Evolutionary conservation across 2,329 filamentous ascomycete genomes (phyloP).

Genomic region (Colletotrichum godetiae): DNA sequence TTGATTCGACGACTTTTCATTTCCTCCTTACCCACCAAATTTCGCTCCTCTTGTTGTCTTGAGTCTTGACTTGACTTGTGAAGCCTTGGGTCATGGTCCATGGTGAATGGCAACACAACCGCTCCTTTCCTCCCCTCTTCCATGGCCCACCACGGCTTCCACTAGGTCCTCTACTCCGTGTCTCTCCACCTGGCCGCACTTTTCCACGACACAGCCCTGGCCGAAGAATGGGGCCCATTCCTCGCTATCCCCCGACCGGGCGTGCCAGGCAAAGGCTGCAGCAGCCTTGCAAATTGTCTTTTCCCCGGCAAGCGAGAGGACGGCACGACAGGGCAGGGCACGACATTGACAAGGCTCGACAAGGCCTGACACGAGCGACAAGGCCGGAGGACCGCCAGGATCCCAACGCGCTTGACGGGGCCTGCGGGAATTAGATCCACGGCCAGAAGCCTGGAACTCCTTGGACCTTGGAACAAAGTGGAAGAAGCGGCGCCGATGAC

Average conservation of each 20-base stretch:
- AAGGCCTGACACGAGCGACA: slow-evolving; percentile 1
- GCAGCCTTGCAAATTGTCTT: slow-evolving; percentile 1
- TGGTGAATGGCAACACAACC: too few species aligned
- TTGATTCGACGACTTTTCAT: slow-evolving; percentile 27
- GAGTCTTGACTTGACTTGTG: too few species aligned
- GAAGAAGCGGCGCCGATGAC: slow-evolving; percentile 29
- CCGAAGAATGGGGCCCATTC: not conserved
- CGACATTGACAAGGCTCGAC: slow-evolving; percentile 13
- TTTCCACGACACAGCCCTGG: slow-evolving; percentile 32
- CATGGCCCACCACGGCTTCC: not conserved
- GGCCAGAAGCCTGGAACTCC: slow-evolving; percentile 29
- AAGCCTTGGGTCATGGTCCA: too few species aligned
- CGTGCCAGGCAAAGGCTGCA: not conserved
- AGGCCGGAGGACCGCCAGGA: not conserved
- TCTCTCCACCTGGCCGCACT: slow-evolving; percentile 27
- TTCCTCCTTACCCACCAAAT: slow-evolving; percentile 21
- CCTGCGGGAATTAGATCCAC: slow-evolving; percentile 34
- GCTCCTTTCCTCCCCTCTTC: not conserved
- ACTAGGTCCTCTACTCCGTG: slow-evolving; percentile 17
- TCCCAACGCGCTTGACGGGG: slow-evolving; percentile 25
- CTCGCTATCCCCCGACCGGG: not conserved
- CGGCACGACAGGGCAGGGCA: slow-evolving; percentile 24
- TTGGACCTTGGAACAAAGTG: slow-evolving; percentile 29
- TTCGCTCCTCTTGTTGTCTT: not conserved
- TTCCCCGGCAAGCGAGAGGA: slow-evolving; percentile 22